Evolutionary conservation across 345 rosid genomes (phyloP).

Genomic region (Lenwebbia sp.): DNA sequence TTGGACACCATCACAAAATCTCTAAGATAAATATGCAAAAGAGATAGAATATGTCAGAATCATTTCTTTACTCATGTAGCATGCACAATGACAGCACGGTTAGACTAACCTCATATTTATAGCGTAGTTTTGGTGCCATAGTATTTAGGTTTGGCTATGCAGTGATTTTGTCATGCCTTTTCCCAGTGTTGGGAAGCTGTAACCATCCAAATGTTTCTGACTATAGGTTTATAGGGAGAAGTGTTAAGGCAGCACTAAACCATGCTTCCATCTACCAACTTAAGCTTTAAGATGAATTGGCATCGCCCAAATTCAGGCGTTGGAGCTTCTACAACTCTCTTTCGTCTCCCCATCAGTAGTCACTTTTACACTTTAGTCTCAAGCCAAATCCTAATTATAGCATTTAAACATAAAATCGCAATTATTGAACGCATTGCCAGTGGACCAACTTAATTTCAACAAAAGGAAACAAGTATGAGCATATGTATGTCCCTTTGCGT

Average conservation of each 20-base stretch:
- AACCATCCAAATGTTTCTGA: neutral
- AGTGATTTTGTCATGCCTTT: neutral
- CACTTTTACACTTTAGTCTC: neutral
- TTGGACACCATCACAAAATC: slow-evolving; percentile 42
- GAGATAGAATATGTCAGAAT: neutral
- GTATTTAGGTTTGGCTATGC: neutral
- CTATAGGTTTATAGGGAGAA: neutral
- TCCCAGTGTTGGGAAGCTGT: neutral
- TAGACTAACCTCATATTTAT: neutral
- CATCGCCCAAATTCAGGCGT: neutral
- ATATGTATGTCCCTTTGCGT: neutral
- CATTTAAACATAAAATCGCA: neutral
- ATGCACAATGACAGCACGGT: neutral
- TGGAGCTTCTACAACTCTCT: neutral
- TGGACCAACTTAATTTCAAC: neutral
- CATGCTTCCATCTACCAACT: neutral
- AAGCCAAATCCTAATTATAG: neutral
- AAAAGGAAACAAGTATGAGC: neutral
- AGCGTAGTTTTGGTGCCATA: neutral
- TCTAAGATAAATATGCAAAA: slow-evolving; percentile 20
- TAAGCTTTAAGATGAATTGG: neutral
- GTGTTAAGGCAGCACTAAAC: neutral
- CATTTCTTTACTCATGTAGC: neutral
- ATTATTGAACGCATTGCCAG: neutral
- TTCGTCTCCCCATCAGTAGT: neutral